Base-by-base conservation (phyloP, 345 rosid genomes). In the Salix exigua region DNA sequence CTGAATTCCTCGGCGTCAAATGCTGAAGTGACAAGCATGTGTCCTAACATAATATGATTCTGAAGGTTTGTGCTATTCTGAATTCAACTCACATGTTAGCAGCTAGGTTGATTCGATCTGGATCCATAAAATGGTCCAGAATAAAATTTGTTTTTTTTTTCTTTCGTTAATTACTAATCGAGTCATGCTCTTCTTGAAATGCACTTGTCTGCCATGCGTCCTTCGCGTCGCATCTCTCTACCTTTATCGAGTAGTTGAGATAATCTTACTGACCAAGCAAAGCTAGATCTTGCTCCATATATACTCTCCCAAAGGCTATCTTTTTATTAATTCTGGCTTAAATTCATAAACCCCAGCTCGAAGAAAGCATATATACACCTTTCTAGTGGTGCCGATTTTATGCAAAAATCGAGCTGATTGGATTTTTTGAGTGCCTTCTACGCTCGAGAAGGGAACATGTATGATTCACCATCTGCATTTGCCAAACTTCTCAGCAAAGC, bases 401-500 rank as follows among this genome's bases (percentile, higher is more conserved):
- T 25, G n/a, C 62, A 21, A 17, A 73, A 65, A 70, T 37, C 66
- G 16, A 71, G 64, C 25, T 74, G 83, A 66, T 70, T 72, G 53
- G 71, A 68, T 74, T 62, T 71, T 51, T 80, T 74, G 87, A 79
- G 86, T 87, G 86, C 78, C 85, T 77, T 83, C 80, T 83, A 87
- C 73, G 81, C 74, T 72, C 83, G 38, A 66, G 64, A 81, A 74
- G 46, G 64, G 42, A n/a, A 50, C 23, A 75, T 2, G 51, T 25
- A 53, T 73, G 42, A 33, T 25, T 66, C 60, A 67, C 42, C 21
- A 67, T 68, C 58, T 75, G 60, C 61, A 71, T 8, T 12, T 81
- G 78, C 85, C 75, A 84, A 63, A 73, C 89, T 88, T 88, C 61
- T 55, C 87, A 79, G 86, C 86, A 82, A 88, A 87, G 91, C 75